These are phyloP conservation scores for Ganoderma lucidum DNA, from an alignment of 1,284 basidiomycete species.

Conservation along the genomic window DNA sequence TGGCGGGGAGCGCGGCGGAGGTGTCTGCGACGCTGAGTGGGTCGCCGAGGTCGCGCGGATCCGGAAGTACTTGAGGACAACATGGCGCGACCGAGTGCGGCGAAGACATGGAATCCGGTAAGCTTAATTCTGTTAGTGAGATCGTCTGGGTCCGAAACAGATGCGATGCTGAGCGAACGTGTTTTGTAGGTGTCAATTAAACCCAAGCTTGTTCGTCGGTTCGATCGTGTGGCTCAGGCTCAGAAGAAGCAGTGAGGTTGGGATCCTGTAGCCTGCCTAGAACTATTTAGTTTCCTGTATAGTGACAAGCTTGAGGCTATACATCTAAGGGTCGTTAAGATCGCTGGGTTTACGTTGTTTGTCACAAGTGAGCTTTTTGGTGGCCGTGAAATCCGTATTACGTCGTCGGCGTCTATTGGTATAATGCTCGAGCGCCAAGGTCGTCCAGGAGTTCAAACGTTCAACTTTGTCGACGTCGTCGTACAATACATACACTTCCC, in stretches of 20 bases:
- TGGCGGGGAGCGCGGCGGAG: conserved; percentile 36
- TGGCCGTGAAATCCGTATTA: too few relatives aligned
- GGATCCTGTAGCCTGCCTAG: too few relatives aligned
- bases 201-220: not conserved
- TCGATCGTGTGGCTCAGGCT: not conserved
- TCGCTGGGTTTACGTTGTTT: too few relatives aligned
- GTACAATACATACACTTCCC: too few relatives aligned
- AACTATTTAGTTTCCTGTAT: too few relatives aligned
- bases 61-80: conserved; percentile 41
- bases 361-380: too few relatives aligned
- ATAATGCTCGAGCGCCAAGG: too few relatives aligned
- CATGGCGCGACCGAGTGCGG: conserved; percentile 40
- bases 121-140: conserved; percentile 14
- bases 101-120: conserved; percentile 44
- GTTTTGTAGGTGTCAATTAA: not conserved
- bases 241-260: not conserved
- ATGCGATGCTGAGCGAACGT: not conserved
- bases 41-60: conserved; percentile 39
- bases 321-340: too few relatives aligned
- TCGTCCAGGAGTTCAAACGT: too few relatives aligned
- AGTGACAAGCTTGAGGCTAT: too few relatives aligned
- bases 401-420: too few relatives aligned
- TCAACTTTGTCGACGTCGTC: too few relatives aligned
- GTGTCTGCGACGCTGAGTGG: conserved; percentile 35
- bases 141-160: not conserved